These are phyloP conservation scores for Bremia lactucae DNA, from an alignment of 352 stramenopile genomes.

Conservation along the genomic window DNA sequence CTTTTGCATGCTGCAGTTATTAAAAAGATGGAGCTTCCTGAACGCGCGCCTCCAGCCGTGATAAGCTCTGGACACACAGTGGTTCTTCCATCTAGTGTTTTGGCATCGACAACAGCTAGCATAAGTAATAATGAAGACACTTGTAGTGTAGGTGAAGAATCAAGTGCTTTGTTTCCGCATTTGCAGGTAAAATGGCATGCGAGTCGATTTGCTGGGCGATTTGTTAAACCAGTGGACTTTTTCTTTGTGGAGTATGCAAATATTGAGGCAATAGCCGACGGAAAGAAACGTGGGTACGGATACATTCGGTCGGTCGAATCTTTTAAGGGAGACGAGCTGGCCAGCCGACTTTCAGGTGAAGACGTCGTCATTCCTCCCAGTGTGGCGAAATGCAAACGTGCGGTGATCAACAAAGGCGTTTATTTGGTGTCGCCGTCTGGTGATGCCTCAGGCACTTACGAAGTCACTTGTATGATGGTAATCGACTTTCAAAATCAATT, in stretches of 20 bases:
- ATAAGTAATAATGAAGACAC: constrained; percentile 30
- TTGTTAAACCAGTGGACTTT: constrained; percentile 78
- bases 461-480: constrained; percentile 79
- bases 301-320: constrained; percentile 76
- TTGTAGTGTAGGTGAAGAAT: constrained; percentile 35
- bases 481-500: constrained; percentile 83
- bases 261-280: constrained; percentile 54
- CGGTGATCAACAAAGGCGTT: constrained; percentile 72
- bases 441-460: constrained; percentile 36
- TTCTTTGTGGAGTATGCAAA: constrained; percentile 84
- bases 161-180: constrained; percentile 39
- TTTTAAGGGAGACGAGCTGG: constrained; percentile 73
- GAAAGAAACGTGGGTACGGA: constrained; percentile 53
- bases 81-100: constrained; percentile 15
- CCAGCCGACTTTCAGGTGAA: constrained; percentile 50
- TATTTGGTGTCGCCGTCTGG: constrained; percentile 46
- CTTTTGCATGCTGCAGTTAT: constrained; percentile 68
- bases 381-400: constrained; percentile 81
- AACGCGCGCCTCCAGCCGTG: constrained; percentile 5
- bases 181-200: constrained; percentile 82
- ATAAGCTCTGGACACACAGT: constrained; percentile 15
- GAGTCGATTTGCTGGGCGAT: constrained; percentile 66
- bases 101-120: constrained; percentile 19
- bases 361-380: constrained; percentile 56
- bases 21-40: constrained; percentile 61